Base-by-base conservation (phyloP, 2,329 filamentous ascomycete genomes). In the Trichophaea hybrida region DNA sequence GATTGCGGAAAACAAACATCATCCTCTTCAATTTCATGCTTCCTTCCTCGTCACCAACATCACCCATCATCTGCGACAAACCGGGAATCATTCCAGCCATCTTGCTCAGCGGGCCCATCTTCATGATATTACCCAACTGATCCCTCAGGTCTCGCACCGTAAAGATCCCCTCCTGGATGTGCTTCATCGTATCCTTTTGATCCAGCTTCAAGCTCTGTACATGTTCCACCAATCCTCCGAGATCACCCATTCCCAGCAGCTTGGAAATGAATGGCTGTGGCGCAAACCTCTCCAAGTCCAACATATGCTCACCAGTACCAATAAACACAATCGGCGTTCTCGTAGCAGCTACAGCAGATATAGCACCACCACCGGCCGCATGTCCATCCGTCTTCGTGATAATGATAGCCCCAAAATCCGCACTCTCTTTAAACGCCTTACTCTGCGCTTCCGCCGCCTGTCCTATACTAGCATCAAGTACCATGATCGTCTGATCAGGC, bases 71-170 rank as follows among this genome's bases (percentile, higher is more conserved):
- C 70, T 86, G 86, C 67, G 85, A 85, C 73, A 98, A 85, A 33
- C 93, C 93, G 0, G 93, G 93, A 65, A 98, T 97, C 93, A 98
- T 98, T 68, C 90, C 89, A 0, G 91, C 94, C 81, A 98, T 94
- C 72, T 98, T 97, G 15, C 87, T 94, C 1, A 98, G 75, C 0
- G 93, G 93, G 0, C 93, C 93, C 93, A 98, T 97, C 76, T 98
- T 98, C 89, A 97, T 96, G 70, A 98, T 96, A 69, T 97, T 97
- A 60, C 85, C 86, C 10, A 98, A 82, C 71, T 98, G 94, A 71
- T 98, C 93, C 17, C 93, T 83, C 66, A 98, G 79, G 71, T 98
- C 93, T 58, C 93, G 85, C 37, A 98, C 80, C 0, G 93, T 69
- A 73, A 97, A 98, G 64, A 96, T 90, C 59, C 93, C 93, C 70